Evolutionary conservation across 352 stramenopile genomes (phyloP).

Genomic region (Phytophthora tubulina): DNA sequence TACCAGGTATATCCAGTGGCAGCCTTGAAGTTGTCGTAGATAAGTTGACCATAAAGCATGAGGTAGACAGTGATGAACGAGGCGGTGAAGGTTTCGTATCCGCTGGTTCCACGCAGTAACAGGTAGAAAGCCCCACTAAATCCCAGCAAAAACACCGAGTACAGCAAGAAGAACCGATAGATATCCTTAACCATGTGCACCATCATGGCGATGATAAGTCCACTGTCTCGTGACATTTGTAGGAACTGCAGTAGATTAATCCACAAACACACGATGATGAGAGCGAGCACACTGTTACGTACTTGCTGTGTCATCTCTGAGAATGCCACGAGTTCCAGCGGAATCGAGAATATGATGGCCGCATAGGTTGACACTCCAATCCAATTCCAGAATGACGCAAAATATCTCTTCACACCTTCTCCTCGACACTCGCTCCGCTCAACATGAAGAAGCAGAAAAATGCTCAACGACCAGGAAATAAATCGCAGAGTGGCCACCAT

Average conservation of each 20-base stretch:
- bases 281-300: conserved; percentile 60
- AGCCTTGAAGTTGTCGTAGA: conserved; percentile 55
- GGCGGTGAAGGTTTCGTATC: conserved; percentile 69
- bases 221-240: conserved; percentile 65
- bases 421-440: conserved; percentile 61
- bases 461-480: conserved; percentile 60
- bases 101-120: conserved; percentile 59
- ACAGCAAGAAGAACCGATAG: conserved; percentile 75
- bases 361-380: conserved; percentile 64
- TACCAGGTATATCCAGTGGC: conserved; percentile 55
- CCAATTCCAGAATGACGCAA: conserved; percentile 69
- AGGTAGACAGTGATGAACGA: conserved; percentile 80
- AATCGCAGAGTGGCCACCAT: conserved; percentile 49
- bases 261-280: conserved; percentile 74
- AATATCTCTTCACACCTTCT: conserved; percentile 56
- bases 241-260: conserved; percentile 79
- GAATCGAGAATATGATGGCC: conserved; percentile 57
- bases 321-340: conserved; percentile 54
- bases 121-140: conserved; percentile 82
- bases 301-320: conserved; percentile 37
- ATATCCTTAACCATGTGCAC: conserved; percentile 76
- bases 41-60: conserved; percentile 78
- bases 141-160: conserved; percentile 74
- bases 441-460: conserved; percentile 63
- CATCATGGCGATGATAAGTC: conserved; percentile 84